Evolutionary conservation across 768 basidiomycete genomes (phyloP), one percentile per base, ranked within the genome.

Genomic region (Cystobasidium ongulense): DNA sequence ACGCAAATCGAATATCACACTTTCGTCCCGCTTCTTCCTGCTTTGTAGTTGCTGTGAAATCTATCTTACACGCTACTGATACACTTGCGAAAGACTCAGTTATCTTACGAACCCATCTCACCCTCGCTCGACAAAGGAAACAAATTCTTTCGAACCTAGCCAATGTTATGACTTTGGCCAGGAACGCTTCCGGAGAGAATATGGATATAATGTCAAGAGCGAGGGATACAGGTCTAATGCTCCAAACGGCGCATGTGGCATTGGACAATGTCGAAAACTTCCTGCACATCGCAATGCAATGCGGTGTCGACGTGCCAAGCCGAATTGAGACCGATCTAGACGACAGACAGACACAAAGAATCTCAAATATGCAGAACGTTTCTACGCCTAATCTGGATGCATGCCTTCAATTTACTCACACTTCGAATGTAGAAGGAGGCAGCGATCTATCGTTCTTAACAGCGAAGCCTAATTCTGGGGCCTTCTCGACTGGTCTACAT

Each of bases 21-120:
- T 94, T 92, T 78, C 91, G 93, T 78, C 93, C 95, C 5, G 89
- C 92, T 1, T 91, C 94, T 0, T 94, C 93, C 17, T 93, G 78
- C 81, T 89, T 98, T 74, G 93, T 99, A 77, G 92, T 92, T 15
- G 91, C 90, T 67, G 92, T 98, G 59, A 89, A 94, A 36, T 87
- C 88, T 33, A 89, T 95, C 21, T 85, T 99, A 53, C 86, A 88
- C 33, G 86, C 89, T 13, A 88, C 91, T 18, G 90, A 90, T 73
- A 94, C 91, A 70, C 84, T 96, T 27, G 87, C 88, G 46, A 88
- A 91, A 54, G 91, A 95, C 76, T 89, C 91, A 0, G 84, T 85
- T 0, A 82, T 90, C 25, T 85, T 99, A 23, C 86, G 85, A 76
- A 84, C 83, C 57, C 87, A 87, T 77, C 86, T 89, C 0, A 74